Percentiles rank a stretch among this genome's conserved stretches.
These are phyloP conservation scores for Cutaneotrichosporon sp. DNA, from an alignment of 1,284 basidiomycete species.

Conservation along the genomic window DNA sequence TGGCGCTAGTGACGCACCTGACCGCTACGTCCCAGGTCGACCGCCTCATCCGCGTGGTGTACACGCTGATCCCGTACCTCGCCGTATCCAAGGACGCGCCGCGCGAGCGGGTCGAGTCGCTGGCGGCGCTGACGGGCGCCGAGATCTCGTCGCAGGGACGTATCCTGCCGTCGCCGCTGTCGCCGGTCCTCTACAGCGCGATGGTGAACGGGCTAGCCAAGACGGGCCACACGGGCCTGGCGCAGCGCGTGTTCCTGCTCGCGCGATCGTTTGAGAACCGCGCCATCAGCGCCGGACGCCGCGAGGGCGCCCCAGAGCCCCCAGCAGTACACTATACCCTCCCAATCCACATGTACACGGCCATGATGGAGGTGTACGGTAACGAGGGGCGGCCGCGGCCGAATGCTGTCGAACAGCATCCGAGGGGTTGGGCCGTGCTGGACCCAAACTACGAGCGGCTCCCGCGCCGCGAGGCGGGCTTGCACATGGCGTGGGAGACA, in stretches of 20 bases:
- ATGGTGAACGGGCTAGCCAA: slow-evolving; percentile 28
- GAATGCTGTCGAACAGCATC: slow-evolving; percentile 7
- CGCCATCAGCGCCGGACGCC: not conserved
- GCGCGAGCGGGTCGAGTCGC: not conserved
- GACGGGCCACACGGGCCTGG: slow-evolving; percentile 27
- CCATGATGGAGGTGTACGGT: slow-evolving; percentile 25
- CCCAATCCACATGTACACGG: slow-evolving; percentile 27
- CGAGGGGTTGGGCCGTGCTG: not conserved
- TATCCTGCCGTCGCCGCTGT: slow-evolving; percentile 12
- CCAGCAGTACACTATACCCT: slow-evolving; percentile 9
- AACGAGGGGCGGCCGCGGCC: slow-evolving; percentile 1
- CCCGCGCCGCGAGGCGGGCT: slow-evolving; percentile 5
- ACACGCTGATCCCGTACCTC: slow-evolving; percentile 33
- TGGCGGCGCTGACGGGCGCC: slow-evolving; percentile 1
- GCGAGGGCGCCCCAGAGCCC: not conserved
- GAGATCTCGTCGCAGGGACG: slow-evolving; percentile 9
- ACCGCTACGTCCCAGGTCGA: slow-evolving; percentile 27
- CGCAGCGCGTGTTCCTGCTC: slow-evolving; percentile 31
- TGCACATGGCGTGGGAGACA: slow-evolving; percentile 6
- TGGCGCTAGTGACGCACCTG: slow-evolving; percentile 26
- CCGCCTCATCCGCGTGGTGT: slow-evolving; percentile 23
- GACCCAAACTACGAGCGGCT: not conserved
- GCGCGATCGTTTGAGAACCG: slow-evolving; percentile 15
- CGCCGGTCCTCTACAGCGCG: slow-evolving; percentile 21
- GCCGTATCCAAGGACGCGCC: slow-evolving; percentile 4